Conservation (phyloP, 2,329 filamentous ascomycete genomes). For the Neurospora crassa region DNA sequence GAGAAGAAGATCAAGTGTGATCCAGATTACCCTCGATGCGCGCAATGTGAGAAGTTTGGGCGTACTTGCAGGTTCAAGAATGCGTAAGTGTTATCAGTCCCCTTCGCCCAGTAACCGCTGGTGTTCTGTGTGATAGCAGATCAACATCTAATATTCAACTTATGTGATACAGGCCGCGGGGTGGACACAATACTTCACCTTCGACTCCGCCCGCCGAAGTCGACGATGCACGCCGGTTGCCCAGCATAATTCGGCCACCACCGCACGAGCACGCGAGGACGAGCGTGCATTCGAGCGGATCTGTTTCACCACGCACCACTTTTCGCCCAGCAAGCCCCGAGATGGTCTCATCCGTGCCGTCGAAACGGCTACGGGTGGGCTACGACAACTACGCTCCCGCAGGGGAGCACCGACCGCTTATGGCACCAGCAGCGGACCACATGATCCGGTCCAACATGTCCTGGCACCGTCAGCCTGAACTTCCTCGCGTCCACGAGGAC, state of each 20-base stretch:
- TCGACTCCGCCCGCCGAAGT: conserved; percentile 41
- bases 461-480: conserved; percentile 29
- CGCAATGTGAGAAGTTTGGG: conserved; percentile 88
- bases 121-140: background rate
- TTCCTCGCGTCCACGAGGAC: conserved; percentile 40
- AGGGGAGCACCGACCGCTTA: conserved; percentile 23
- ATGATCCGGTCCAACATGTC: conserved; percentile 24
- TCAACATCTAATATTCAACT: conserved; percentile 4
- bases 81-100: conserved; percentile 51
- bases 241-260: conserved; percentile 20
- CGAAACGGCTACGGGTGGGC: conserved; percentile 40
- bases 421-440: conserved; percentile 25
- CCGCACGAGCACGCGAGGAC: conserved; percentile 27
- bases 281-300: conserved; percentile 35
- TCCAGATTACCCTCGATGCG: conserved; percentile 75
- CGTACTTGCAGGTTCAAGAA: conserved; percentile 77
- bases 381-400: conserved; percentile 35
- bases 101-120: background rate
- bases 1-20: conserved; percentile 99
- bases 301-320: conserved; percentile 37
- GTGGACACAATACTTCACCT: conserved; percentile 48
- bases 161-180: conserved; percentile 36
- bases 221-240: conserved; percentile 32
- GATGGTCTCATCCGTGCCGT: conserved; percentile 22
- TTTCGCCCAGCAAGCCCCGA: conserved; percentile 24